A percentile compares a stretch with the other conserved stretches of the same genome.
These are phyloP conservation scores for Acacia concinna DNA, from an alignment of 331 rosid species.

Conservation along the genomic window DNA sequence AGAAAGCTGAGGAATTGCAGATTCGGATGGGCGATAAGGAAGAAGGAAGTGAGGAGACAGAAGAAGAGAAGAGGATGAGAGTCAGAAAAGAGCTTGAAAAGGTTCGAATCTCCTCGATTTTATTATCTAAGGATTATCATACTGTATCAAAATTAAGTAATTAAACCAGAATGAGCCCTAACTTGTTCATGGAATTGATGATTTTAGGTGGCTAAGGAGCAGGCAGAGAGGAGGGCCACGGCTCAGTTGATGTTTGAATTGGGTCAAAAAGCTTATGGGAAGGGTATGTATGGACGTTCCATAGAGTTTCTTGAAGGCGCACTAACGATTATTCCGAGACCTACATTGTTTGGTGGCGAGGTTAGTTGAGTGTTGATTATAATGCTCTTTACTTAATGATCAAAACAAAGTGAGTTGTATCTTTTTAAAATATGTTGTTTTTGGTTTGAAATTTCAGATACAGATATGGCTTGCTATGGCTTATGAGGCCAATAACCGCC, in stretches of 20 bases:
- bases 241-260: conserved; percentile 92
- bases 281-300: conserved; percentile 89
- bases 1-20: conserved; percentile 89
- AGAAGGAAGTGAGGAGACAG: conserved; percentile 54
- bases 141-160: background rate
- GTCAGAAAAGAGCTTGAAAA: conserved; percentile 93
- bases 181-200: conserved; percentile 29
- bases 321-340: conserved; percentile 80
- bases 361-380: conserved; percentile 48
- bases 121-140: background rate
- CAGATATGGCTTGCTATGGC: conserved; percentile 99
- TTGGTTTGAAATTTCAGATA: conserved; percentile 52
- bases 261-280: conserved; percentile 95
- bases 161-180: background rate
- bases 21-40: conserved; percentile 44
- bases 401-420: background rate
- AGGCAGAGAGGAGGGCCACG: conserved; percentile 89
- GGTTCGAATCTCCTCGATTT: conserved; percentile 39
- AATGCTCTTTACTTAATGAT: background rate
- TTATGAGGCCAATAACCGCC: conserved; percentile 90
- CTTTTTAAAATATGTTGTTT: background rate
- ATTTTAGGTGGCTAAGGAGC: conserved; percentile 88
- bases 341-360: conserved; percentile 96
- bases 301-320: conserved; percentile 94
- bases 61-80: conserved; percentile 90